Evolutionary conservation across 805 yeast species (phyloP).

Genomic region (Wickerhamomyces strasburgensis): DNA sequence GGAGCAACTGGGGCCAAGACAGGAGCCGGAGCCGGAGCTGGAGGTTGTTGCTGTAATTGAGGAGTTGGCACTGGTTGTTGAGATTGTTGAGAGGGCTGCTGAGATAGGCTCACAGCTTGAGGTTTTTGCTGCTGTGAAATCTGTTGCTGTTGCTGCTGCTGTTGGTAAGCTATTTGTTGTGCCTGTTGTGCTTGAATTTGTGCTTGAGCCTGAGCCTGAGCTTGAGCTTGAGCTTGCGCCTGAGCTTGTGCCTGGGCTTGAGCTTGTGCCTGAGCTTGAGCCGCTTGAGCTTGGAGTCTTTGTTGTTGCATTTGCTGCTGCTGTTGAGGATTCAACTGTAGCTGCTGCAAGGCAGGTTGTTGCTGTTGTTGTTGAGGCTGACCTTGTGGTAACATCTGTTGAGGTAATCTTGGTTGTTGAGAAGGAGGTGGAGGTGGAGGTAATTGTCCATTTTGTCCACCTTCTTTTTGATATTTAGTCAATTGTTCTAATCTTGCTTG

Average conservation of each 20-base stretch:
- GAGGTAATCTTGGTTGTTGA: conserved; percentile 54
- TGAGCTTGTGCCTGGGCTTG: conserved; percentile 1
- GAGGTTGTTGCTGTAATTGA: conserved; percentile 5
- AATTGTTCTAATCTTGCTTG: conserved; percentile 88
- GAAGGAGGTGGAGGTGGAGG: conserved; percentile 63
- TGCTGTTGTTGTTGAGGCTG: conserved; percentile 18
- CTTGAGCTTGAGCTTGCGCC: conserved; percentile 24
- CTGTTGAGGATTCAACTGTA: conserved; percentile 16
- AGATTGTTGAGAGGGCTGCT: conserved; percentile 2
- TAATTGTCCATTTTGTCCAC: conserved; percentile 47
- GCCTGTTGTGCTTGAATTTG: conserved; percentile 1
- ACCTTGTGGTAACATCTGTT: conserved; percentile 50
- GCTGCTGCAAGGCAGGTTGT: conserved; percentile 20
- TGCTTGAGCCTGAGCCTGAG: conserved; percentile 15
- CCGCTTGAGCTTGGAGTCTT: conserved; percentile 27
- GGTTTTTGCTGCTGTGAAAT: too few relatives aligned
- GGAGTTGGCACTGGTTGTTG: conserved; percentile 1
- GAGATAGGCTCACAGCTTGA: background rate
- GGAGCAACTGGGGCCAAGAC: conserved; percentile 6
- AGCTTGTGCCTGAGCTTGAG: conserved; percentile 15
- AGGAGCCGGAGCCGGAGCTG: conserved; percentile 15
- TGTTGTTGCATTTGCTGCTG: conserved; percentile 10
- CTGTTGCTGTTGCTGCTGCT: too few relatives aligned
- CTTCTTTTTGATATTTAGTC: conserved; percentile 65
- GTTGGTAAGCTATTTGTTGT: background rate